phyloP scores from a whole-genome alignment of 208 protist species.

The Trypanosoma melophagium region DNA sequence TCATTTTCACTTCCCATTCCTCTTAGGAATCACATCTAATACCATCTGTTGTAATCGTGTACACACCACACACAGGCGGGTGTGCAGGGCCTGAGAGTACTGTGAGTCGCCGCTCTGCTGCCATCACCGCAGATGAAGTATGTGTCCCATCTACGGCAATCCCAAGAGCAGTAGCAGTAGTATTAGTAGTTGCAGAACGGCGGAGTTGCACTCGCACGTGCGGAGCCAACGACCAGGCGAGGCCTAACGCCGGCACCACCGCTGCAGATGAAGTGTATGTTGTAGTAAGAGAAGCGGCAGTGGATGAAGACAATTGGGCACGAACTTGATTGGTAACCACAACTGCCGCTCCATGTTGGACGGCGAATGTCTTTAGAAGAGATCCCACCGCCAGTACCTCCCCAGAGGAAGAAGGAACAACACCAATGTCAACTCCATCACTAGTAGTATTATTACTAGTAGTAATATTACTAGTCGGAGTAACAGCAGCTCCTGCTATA shows the following conservation, averaged over 20 bases:
- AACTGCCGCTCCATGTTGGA: slow-evolving; percentile 39
- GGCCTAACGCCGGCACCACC: slow-evolving; percentile 52
- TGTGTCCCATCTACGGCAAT: no score
- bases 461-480: not conserved
- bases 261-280: not conserved
- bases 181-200: not conserved
- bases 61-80: slow-evolving; percentile 36
- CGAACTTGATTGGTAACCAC: slow-evolving; percentile 67
- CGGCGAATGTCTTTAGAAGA: slow-evolving; percentile 42
- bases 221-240: slow-evolving; percentile 42
- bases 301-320: not conserved
- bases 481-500: slow-evolving; percentile 42
- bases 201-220: slow-evolving; percentile 54
- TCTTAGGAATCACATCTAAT: slow-evolving; percentile 29
- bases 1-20: no score
- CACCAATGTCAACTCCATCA: not conserved
- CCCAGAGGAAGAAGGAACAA: no score
- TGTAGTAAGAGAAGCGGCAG: no score
- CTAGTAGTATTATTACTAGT: not conserved
- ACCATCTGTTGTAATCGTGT: slow-evolving; percentile 42
- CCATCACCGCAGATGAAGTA: not conserved
- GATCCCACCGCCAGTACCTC: slow-evolving; percentile 23
- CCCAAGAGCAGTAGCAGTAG: no score
- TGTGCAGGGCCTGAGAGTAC: slow-evolving; percentile 40
- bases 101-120: slow-evolving; percentile 36